phyloP scores from a whole-genome alignment of 768 basidiomycete species.

The Naganishia vaughanmartiniae region DNA sequence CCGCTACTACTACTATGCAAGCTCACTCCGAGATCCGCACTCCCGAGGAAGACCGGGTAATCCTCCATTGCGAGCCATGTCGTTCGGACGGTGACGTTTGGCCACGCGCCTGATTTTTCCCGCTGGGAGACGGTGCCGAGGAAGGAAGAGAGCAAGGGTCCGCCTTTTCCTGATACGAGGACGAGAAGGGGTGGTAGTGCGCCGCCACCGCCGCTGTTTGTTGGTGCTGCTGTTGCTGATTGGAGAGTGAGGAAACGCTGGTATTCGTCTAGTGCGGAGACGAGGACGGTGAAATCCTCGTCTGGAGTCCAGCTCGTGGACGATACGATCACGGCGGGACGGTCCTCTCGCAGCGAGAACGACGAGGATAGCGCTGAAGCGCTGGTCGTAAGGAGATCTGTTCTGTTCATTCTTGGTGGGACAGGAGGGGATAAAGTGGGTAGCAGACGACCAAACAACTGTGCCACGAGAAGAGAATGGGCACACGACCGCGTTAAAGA shows the following conservation, averaged over 20 bases:
- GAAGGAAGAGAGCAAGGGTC: conserved; percentile 69
- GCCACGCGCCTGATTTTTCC: conserved; percentile 63
- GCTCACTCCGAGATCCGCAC: conserved; percentile 86
- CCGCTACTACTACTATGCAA: conserved; percentile 87
- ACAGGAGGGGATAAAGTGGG: conserved; percentile 60
- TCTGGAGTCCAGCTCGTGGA: conserved; percentile 98
- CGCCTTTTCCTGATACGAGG: conserved; percentile 79
- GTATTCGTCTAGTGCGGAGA: conserved; percentile 71
- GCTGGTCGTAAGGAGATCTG: conserved; percentile 45
- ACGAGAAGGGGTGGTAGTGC: conserved; percentile 72
- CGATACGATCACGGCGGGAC: conserved; percentile 82
- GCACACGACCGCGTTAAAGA: background rate
- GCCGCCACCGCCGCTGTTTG: too few relatives aligned
- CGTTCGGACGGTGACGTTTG: conserved; percentile 50
- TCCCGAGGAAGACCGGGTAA: conserved; percentile 82
- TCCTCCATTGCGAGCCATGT: conserved; percentile 86
- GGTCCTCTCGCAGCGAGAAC: conserved; percentile 58
- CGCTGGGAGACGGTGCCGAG: conserved; percentile 66
- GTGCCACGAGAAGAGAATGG: conserved; percentile 34
- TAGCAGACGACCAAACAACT: conserved; percentile 54
- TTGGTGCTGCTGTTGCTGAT: conserved; percentile 52
- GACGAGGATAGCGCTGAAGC: conserved; percentile 15
- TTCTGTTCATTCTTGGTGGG: conserved; percentile 58
- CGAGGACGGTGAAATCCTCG: conserved; percentile 84
- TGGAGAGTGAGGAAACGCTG: conserved; percentile 57